Base-by-base conservation (phyloP, 2,329 filamentous ascomycete genomes). In the Aspergillus puulaauensis region DNA sequence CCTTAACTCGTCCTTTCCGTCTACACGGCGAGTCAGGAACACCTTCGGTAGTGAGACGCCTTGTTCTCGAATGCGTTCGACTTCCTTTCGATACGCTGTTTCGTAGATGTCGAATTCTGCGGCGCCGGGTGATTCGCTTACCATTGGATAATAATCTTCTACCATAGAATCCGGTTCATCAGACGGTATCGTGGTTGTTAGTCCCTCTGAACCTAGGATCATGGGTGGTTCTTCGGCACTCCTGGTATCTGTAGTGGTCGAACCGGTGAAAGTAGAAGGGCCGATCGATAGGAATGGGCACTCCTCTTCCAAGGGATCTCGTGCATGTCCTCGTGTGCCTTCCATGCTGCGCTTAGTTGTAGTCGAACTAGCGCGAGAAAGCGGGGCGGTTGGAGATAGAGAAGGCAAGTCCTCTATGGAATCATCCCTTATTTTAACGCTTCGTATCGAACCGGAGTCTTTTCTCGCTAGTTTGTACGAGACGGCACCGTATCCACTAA, bases 61-160 rank as follows among this genome's bases (percentile, higher is more conserved):
- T 51, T 67, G 64, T 61, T 78, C 73, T 31, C 83, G 75, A 66
- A 97, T 93, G 15, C 88, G 83, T 58, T 89, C 83, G 27, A 95
- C 84, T 75, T 97, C 91, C 60, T 90, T 85, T 68, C 90, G 86
- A 71, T 96, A 97, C 0, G 93, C 93, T 1, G 84, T 86, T 72
- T 96, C 91, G 72, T 96, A 97, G 57, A 98, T 88, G 69, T 95
- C 87, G 66, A 91, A 91, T 59, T 96, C 91, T 6, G 90, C 90
- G 1, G 88, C 89, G 0, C 88, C 88, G 3, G 93, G 93, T 1
- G 90, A 96, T 73, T 96, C 92, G 31, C 90, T 90, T 41, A 96
- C 87, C 4, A 88, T 72, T 21, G 70, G 75, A 21, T 67, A 65
- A 15, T 61, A 44, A 9, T 57, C 48, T 12, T 63, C 60, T 7